phyloP scores from a whole-genome alignment of 106 monocot species.

The Dendrobium catenatum region DNA sequence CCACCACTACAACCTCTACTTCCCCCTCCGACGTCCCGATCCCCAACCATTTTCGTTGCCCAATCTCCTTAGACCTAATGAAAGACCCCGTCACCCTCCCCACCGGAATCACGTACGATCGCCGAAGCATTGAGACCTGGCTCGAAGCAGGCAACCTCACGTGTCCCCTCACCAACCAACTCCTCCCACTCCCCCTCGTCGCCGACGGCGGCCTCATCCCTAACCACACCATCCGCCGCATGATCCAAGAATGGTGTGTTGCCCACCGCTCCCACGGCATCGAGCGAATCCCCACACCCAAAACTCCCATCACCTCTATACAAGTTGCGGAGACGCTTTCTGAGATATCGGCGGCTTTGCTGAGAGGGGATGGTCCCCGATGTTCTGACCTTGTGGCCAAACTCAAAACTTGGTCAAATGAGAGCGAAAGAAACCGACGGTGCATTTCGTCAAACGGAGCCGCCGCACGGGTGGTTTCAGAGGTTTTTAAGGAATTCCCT shows the following conservation, averaged over 20 bases:
- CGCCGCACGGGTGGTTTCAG: slow-evolving; percentile 4
- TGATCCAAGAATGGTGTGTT: slow-evolving; percentile 68
- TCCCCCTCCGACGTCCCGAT: slow-evolving; percentile 3
- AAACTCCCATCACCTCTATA: slow-evolving; percentile 17
- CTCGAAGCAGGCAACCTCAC: slow-evolving; percentile 44
- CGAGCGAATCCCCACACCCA: slow-evolving; percentile 50
- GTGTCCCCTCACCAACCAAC: slow-evolving; percentile 25
- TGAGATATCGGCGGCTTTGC: slow-evolving; percentile 15
- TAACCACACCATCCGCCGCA: slow-evolving; percentile 37
- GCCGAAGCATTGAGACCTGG: slow-evolving; percentile 74
- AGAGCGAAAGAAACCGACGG: slow-evolving; percentile 35
- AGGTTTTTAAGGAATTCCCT: slow-evolving; percentile 11
- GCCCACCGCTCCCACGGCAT: slow-evolving; percentile 28
- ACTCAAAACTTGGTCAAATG: not conserved
- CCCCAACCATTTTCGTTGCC: slow-evolving; percentile 64
- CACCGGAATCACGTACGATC: slow-evolving; percentile 88
- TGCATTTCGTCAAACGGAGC: slow-evolving; percentile 24
- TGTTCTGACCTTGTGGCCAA: not conserved
- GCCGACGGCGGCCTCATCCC: slow-evolving; percentile 29
- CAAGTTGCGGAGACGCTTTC: slow-evolving; percentile 24
- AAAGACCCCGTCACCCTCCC: slow-evolving; percentile 64
- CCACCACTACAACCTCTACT: not conserved
- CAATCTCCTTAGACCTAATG: slow-evolving; percentile 83
- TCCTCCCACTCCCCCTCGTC: slow-evolving; percentile 4
- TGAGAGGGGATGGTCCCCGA: not conserved